These are phyloP conservation scores for Lagenidium giganteum DNA, from an alignment of 352 stramenopile genomes.

Conservation along the genomic window DNA sequence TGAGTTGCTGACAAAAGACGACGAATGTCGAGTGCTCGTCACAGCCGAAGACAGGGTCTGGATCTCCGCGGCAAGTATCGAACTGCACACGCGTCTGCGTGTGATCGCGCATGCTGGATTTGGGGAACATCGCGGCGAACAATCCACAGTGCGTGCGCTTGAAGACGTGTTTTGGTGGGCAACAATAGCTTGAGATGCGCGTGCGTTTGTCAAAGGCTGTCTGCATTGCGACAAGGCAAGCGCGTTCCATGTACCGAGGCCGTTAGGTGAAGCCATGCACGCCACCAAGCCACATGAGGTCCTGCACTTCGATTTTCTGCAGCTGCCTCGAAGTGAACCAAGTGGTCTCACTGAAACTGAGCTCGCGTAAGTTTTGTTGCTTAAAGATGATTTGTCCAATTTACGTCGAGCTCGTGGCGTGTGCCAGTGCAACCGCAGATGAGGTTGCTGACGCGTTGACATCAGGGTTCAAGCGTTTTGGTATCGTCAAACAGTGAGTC, in stretches of 20 bases:
- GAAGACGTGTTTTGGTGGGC: constrained; percentile 10
- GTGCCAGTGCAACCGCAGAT: constrained; percentile 1
- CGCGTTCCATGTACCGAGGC: constrained; percentile 5
- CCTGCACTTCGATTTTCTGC: constrained; percentile 31
- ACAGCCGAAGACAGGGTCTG: no score
- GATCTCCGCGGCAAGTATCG: constrained; percentile 8
- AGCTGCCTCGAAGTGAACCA: constrained; percentile 6
- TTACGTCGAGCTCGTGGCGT: constrained; percentile 21
- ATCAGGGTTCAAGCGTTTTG: constrained; percentile 20
- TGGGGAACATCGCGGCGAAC: constrained; percentile 16
- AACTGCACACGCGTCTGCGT: constrained; percentile 16
- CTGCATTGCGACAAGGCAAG: constrained; percentile 15
- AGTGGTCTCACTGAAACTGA: no score
- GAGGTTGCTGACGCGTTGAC: neutral
- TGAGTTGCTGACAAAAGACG: no score
- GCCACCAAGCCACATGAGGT: constrained; percentile 28
- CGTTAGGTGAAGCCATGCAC: constrained; percentile 14
- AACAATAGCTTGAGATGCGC: constrained; percentile 5
- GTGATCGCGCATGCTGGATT: constrained; percentile 20
- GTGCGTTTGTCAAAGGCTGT: constrained; percentile 9
- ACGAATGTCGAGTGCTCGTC: no score
- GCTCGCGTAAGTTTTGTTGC: constrained; percentile 23
- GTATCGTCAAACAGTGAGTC: constrained; percentile 12
- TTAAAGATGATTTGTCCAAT: constrained; percentile 25
- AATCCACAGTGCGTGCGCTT: constrained; percentile 8